These are phyloP conservation scores for Solanum sparsipilum DNA, from an alignment of 257 asterid species.

Conservation along the genomic window DNA sequence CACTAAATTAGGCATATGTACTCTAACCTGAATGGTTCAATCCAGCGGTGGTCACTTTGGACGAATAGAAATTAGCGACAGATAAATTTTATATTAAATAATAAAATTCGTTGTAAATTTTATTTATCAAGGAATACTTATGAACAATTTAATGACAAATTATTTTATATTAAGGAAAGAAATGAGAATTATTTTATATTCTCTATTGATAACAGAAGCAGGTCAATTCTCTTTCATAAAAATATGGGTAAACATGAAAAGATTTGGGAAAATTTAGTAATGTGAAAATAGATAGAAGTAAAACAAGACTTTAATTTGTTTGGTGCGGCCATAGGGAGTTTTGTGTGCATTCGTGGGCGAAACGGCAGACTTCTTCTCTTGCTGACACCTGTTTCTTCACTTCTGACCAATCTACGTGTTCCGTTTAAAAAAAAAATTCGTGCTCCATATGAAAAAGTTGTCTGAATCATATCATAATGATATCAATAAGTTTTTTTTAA, in stretches of 20 bases:
- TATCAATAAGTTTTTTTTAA: too few relatives aligned
- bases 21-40: constrained; percentile 43
- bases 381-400: constrained; percentile 31
- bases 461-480: too few relatives aligned
- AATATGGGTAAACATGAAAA: background rate
- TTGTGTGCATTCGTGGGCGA: constrained; percentile 42
- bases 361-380: constrained; percentile 35
- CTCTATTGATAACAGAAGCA: constrained; percentile 14
- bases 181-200: background rate
- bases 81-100: background rate
- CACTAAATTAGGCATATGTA: constrained; percentile 51
- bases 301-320: background rate
- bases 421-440: too few relatives aligned
- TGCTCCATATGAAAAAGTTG: too few relatives aligned
- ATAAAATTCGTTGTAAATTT: background rate
- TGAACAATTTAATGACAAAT: background rate
- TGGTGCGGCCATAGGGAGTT: background rate
- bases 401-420: background rate
- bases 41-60: constrained; percentile 39
- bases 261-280: background rate
- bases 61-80: background rate
- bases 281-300: background rate
- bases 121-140: background rate
- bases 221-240: constrained; percentile 33
- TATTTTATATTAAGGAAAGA: background rate